phyloP scores from a whole-genome alignment of 805 yeast species.

The Metschnikowia koreensis region DNA sequence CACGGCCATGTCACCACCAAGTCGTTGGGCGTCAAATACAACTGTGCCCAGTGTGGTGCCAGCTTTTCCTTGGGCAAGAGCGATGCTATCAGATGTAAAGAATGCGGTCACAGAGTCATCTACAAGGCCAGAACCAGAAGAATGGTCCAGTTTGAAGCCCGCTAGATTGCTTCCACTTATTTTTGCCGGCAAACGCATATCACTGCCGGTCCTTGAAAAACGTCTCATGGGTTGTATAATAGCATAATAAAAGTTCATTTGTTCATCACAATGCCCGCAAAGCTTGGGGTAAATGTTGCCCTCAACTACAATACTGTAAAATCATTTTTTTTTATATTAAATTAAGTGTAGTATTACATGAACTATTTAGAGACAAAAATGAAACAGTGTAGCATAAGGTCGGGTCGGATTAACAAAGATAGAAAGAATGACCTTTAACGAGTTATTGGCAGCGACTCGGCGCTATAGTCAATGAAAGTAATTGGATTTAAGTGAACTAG shows the following conservation, averaged over 20 bases:
- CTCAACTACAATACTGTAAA: too few species aligned
- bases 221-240: conserved; percentile 8
- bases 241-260: conserved; percentile 10
- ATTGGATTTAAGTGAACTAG: conserved; percentile 1
- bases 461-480: conserved; percentile 6
- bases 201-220: background rate
- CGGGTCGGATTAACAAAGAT: conserved; percentile 4
- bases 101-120: conserved; percentile 96
- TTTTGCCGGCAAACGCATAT: background rate
- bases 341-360: conserved; percentile 9
- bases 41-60: conserved; percentile 95
- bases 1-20: conserved; percentile 70
- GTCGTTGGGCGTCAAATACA: conserved; percentile 83
- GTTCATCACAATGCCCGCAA: background rate
- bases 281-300: too few species aligned
- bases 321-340: background rate
- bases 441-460: conserved; percentile 5
- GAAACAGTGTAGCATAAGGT: conserved; percentile 4
- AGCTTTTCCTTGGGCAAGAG: conserved; percentile 83
- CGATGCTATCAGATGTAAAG: conserved; percentile 97
- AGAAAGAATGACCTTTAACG: background rate
- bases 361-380: conserved; percentile 6
- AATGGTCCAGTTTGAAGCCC: conserved; percentile 65
- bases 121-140: conserved; percentile 97
- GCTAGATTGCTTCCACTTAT: conserved; percentile 20